A percentile compares a stretch with the other conserved stretches of the same genome.
phyloP scores from a whole-genome alignment of 78 protist genomes.

The Anaeramoeba flamelloides region DNA sequence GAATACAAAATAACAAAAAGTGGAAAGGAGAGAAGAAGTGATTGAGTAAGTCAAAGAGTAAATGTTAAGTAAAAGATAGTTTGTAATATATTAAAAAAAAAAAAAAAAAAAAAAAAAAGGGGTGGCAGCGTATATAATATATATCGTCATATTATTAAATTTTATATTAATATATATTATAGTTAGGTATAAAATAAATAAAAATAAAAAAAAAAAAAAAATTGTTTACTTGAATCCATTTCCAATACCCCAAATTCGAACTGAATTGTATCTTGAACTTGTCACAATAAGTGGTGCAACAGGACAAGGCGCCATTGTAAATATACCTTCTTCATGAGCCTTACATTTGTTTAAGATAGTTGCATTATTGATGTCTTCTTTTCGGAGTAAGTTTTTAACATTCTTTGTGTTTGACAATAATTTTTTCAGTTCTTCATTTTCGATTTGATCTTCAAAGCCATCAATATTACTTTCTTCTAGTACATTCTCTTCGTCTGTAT shows the following conservation, averaged over 20 bases:
- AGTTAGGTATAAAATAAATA: no score
- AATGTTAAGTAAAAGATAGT: no score
- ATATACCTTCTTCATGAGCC: neutral
- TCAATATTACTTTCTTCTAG: neutral
- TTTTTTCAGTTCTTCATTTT: neutral
- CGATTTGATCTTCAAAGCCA: neutral
- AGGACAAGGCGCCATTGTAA: neutral
- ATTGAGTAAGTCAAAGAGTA: no score
- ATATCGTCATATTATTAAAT: no score
- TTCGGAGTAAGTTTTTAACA: neutral
- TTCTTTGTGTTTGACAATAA: neutral
- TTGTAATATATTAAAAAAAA: no score
- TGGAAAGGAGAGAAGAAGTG: no score
- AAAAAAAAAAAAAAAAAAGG: no score
- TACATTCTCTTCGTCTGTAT: neutral
- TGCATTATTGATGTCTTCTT: neutral
- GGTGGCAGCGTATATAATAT: no score
- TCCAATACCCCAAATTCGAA: neutral
- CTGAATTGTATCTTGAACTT: neutral
- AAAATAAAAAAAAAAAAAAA: no score
- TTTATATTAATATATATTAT: no score
- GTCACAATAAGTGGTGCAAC: neutral
- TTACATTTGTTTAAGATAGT: neutral
- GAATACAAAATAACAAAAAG: no score
- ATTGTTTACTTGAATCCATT: neutral